Evolutionary conservation across 108 stramenopile genomes (phyloP).

Genomic region (Pseudonitzschia multiseries): DNA sequence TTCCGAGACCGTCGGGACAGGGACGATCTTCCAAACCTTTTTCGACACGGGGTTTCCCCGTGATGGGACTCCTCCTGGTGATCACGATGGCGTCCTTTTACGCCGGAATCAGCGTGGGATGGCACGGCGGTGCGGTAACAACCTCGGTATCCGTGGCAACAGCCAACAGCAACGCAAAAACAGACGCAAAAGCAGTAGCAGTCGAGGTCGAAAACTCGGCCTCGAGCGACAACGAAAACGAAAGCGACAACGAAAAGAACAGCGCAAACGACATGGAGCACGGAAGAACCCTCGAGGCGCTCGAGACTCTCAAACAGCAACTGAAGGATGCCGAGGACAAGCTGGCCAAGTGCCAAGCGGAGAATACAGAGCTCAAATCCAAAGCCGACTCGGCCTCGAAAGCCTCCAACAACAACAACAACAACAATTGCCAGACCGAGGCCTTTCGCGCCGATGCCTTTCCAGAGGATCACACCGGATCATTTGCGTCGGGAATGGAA

Average conservation of each 20-base stretch:
- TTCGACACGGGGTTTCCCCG: no score
- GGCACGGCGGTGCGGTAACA: neutral
- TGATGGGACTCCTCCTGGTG: no score
- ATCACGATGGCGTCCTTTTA: neutral
- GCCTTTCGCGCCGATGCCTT: neutral
- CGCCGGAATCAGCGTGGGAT: neutral
- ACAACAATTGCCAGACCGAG: neutral
- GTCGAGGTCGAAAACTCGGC: no score
- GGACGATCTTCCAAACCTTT: no score
- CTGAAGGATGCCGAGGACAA: neutral
- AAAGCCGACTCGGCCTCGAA: neutral
- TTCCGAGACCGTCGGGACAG: no score
- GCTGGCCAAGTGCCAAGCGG: neutral
- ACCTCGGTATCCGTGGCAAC: no score
- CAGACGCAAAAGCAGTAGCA: no score
- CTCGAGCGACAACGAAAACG: no score
- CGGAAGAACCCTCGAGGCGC: no score
- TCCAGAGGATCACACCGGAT: neutral
- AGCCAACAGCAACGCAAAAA: no score
- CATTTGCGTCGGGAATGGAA: slow-evolving; percentile 6
- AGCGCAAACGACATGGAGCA: no score
- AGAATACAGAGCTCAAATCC: neutral
- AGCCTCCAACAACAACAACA: neutral
- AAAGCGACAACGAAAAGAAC: neutral
- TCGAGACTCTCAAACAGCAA: neutral